phyloP scores from a whole-genome alignment of 2,329 filamentous ascomycete species.

The Thermomyces lanuginosus region DNA sequence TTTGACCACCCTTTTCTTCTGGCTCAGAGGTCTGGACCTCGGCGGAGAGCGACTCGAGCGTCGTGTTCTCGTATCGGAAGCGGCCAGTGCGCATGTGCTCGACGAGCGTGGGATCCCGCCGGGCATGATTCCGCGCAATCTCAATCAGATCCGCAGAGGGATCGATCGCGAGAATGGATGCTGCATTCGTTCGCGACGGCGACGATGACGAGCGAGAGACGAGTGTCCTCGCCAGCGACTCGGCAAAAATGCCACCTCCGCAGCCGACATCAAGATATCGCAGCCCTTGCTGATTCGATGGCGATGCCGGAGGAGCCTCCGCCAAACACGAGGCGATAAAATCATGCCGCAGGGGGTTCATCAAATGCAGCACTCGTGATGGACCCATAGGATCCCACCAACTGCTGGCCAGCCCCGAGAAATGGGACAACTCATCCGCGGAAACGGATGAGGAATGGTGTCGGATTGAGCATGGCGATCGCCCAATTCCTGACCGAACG shows the following conservation, averaged over 20 bases:
- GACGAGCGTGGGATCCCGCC: slow-evolving; percentile 52
- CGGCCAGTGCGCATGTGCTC: slow-evolving; percentile 34
- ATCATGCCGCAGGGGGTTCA: slow-evolving; percentile 92
- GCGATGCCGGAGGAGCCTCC: slow-evolving; percentile 31
- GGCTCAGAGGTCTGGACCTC: slow-evolving; percentile 8
- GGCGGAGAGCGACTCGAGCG: slow-evolving; percentile 51
- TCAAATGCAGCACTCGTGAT: slow-evolving; percentile 81
- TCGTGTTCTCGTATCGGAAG: slow-evolving; percentile 56
- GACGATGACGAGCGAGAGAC: slow-evolving; percentile 5
- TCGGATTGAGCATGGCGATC: no score
- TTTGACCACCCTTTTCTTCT: slow-evolving; percentile 1
- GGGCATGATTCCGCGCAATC: slow-evolving; percentile 60
- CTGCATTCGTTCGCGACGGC: slow-evolving; percentile 21
- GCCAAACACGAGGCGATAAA: slow-evolving; percentile 64
- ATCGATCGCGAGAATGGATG: slow-evolving; percentile 30
- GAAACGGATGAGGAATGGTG: slow-evolving; percentile 56
- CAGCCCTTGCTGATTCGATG: slow-evolving; percentile 25
- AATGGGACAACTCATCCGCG: slow-evolving; percentile 77
- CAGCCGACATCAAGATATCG: slow-evolving; percentile 85
- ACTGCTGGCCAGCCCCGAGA: slow-evolving; percentile 76
- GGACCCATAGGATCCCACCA: slow-evolving; percentile 97
- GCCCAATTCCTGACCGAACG: no score
- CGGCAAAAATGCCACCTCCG: slow-evolving; percentile 91
- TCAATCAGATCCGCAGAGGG: slow-evolving; percentile 28
- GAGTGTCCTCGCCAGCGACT: slow-evolving; percentile 36